These are phyloP conservation scores for Halophytophthora polymorphica DNA, from an alignment of 352 stramenopile species.

Conservation along the genomic window DNA sequence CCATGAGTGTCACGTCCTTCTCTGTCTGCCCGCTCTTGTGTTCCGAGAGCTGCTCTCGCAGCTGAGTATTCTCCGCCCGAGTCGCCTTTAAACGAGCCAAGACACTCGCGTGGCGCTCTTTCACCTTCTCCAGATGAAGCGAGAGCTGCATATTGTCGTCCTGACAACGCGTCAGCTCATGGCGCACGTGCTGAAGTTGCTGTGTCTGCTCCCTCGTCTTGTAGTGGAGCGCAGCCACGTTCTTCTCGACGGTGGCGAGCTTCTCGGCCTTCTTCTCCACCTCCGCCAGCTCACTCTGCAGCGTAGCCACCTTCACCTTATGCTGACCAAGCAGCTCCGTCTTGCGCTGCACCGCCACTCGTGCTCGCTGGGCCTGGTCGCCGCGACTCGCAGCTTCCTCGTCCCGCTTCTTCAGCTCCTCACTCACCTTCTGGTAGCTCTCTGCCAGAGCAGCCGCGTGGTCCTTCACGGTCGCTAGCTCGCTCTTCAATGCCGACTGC, in stretches of 20 bases:
- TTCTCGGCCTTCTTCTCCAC: conserved; percentile 18
- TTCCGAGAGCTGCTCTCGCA: conserved; percentile 24
- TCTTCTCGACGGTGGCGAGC: conserved; percentile 26
- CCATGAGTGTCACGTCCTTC: not conserved
- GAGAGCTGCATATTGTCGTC: conserved; percentile 38
- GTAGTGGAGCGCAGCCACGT: conserved; percentile 17
- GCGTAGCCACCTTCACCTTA: conserved; percentile 27
- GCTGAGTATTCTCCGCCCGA: conserved; percentile 30
- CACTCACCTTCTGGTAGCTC: conserved; percentile 26
- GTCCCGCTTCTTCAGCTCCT: conserved; percentile 30
- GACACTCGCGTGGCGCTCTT: conserved; percentile 18
- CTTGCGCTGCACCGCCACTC: conserved; percentile 44
- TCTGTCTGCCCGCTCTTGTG: conserved; percentile 15
- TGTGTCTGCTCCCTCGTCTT: conserved; percentile 43
- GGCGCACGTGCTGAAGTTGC: conserved; percentile 31
- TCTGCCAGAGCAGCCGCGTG: conserved; percentile 27
- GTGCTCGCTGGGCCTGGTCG: conserved; percentile 29
- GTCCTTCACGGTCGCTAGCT: conserved; percentile 30
- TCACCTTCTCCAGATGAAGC: conserved; percentile 30
- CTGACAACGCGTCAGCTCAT: conserved; percentile 24
- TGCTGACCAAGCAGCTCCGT: conserved; percentile 40
- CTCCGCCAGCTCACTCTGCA: conserved; percentile 29
- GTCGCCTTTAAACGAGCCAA: conserved; percentile 33
- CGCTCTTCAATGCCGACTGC: conserved; percentile 22
- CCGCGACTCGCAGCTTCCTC: conserved; percentile 15